Base-by-base conservation (phyloP, 257 asterid species). In the Haberlea rhodopensis region DNA sequence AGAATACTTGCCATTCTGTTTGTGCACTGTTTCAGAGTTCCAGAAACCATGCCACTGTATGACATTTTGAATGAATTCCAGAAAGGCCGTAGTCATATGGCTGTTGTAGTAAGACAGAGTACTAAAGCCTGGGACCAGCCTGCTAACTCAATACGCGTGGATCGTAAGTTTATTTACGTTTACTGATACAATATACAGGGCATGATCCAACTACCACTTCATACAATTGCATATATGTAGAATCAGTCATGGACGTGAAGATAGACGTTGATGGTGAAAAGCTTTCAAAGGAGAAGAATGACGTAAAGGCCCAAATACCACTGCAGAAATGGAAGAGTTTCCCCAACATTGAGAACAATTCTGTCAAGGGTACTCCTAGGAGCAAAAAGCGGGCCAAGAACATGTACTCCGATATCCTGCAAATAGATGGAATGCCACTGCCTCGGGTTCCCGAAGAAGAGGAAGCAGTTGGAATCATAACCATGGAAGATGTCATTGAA, bases 41-140 rank as follows among this genome's bases (percentile, higher is more conserved):
- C 76, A 10, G 98, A 91, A 67, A 82, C 81, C 24, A 66, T 91
- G 95, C 98, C 96, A 9, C 69, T 91, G 53, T 90, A 89, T 37
- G 98, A 91, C 82, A 89, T 91, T 76, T 77, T 91, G 84, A 91
- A 89, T 48, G 98, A 91, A 77, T 91, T 91, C 78, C 98, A 91
- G 75, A 91, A 91, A 76, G 96, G 98, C 51, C 98, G 87, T 76
- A 91, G 98, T 73, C 98, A 91, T 78, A 94, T 94, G 96, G 95
- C 97, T 61, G 90, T 86, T 63, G 99, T 94, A 24, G 81, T 87
- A 60, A 80, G 90, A 68, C 88, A 72, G 68, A 56, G 77, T 69
- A 69, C 72, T 75, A 84, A 80, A 70, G 73, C 13, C 6, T 37
- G 28, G 40, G 82, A 71, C 40, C 78, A 71, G 49, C 75, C 74